Evolutionary conservation across 2,329 filamentous ascomycete genomes (phyloP), one percentile per base, ranked within the genome.

Genomic region (Fusarium xylarioides): DNA sequence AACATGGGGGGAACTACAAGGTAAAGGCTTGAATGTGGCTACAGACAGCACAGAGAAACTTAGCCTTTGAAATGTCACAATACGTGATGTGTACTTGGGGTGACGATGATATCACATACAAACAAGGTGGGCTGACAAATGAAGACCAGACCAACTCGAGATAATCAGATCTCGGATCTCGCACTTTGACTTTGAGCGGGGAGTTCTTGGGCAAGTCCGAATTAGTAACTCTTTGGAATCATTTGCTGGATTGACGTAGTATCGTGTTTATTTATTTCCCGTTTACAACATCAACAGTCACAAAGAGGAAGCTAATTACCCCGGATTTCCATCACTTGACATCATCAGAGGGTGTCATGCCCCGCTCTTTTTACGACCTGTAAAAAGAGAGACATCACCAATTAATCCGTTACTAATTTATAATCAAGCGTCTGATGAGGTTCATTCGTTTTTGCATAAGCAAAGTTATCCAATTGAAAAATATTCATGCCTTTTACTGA

Each of bases 291-390:
- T 40, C 34, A 8, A 50, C 32, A 26, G 50, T n/a, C 23, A 53
- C 21, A 40, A 30, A 40, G 16, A 53, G 37, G 46, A 63, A 42
- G 34, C 50, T 74, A 30, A 47, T 30, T 30, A 70, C 72, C 72
- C 72, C 68, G n/a, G 72, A 74, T 74, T 74, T 74, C 32, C n/a
- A 57, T 30, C n/a, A 30, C 16, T 54, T 74, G 68, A 74, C 72
- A 74, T 72, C 68, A 74, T 74, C 49, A 34, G 38, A 55, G 47
- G 56, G 34, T 38, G 46, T 16, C 9, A 11, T 7, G 50, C 11
- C 38, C 67, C 70, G 23, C 67, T 65, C 67, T 68, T 74, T 55
- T 30, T 52, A 50, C 62, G 44, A 61, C 52, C 37, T 55, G 57
- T 64, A 23, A 47, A 28, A 63, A n/a, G 28, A 54, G 23, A 57